Base-by-base conservation (phyloP, 2,329 filamentous ascomycete species). In the Beauveria sp. region DNA sequence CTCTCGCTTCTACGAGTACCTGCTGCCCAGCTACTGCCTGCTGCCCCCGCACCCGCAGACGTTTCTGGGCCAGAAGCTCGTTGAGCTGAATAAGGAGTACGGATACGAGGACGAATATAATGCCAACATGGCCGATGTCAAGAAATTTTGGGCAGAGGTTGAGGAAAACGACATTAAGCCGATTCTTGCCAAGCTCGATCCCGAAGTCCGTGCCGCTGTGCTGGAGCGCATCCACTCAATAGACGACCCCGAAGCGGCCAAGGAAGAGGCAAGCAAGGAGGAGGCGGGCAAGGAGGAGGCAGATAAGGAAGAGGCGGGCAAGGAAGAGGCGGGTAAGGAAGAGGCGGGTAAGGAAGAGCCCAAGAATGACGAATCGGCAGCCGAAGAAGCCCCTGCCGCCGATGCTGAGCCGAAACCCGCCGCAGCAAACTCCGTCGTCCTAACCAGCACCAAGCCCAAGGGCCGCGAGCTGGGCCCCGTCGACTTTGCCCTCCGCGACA, bases 1-100 rank as follows among this genome's bases (percentile, higher is more conserved):
- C 75, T 96, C 92, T 28, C 83, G 94, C 67, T 96, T 92, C 81
- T 99, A 99, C 76, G 94, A 99, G 77, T 99, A 99, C 71, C 80
- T 99, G 57, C 90, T 99, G 73, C 94, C 94, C 2, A 94, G 90
- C 47, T 92, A 97, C 75, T 91, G 90, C 61, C 90, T 99, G 67
- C 77, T 99, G 37, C 94, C 94, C 22, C 94, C 94, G 0, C 92
- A 97, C 71, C 92, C 92, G 0, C 87, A 88, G 64, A 96, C 90
- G 63, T 96, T 84, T 71, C 75, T 99, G 41, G 92, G 90, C 9
- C 90, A 88, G 75, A 90, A 91, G 70, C 78, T 96, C n/a, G 82
- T 85, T n/a, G 85, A 93, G 68, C 78, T 86, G 58, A 90, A 91
- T 0, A 86, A 89, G 71, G 85, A 91, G 71, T 84, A 88, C 56